phyloP scores from a whole-genome alignment of 345 rosid genomes.

The Arabis hirsuta region DNA sequence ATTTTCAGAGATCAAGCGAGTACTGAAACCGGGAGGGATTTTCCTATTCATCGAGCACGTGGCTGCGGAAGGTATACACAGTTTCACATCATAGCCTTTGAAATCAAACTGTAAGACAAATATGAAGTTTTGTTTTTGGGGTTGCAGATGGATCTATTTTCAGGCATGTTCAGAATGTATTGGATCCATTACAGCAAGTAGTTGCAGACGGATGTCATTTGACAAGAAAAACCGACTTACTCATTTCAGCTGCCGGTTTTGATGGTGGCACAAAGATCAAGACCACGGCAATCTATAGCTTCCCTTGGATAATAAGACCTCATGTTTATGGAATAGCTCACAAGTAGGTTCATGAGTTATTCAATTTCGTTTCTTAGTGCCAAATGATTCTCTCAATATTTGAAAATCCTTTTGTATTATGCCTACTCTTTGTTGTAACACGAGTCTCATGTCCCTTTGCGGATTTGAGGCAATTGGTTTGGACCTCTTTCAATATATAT shows the following conservation, averaged over 20 bases:
- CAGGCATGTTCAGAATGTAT: slow-evolving; percentile 52
- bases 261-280: slow-evolving; percentile 51
- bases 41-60: slow-evolving; percentile 37
- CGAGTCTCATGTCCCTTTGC: background rate
- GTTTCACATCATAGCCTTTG: background rate
- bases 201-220: slow-evolving; percentile 80
- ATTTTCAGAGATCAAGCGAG: slow-evolving; percentile 73
- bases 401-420: background rate
- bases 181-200: slow-evolving; percentile 70
- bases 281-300: slow-evolving; percentile 46
- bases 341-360: slow-evolving; percentile 41
- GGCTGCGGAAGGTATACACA: slow-evolving; percentile 25
- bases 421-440: background rate
- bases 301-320: slow-evolving; percentile 54
- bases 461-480: background rate
- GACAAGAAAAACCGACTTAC: slow-evolving; percentile 62
- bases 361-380: background rate
- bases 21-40: slow-evolving; percentile 55
- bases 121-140: background rate
- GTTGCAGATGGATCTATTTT: slow-evolving; percentile 37
- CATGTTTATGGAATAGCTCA: slow-evolving; percentile 71
- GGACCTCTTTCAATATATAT: background rate
- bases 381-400: background rate
- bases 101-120: background rate
- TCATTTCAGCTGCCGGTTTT: slow-evolving; percentile 65